Evolutionary conservation across 495 filamentous ascomycete genomes (phyloP).

Genomic region (Neurospora hispaniola): DNA sequence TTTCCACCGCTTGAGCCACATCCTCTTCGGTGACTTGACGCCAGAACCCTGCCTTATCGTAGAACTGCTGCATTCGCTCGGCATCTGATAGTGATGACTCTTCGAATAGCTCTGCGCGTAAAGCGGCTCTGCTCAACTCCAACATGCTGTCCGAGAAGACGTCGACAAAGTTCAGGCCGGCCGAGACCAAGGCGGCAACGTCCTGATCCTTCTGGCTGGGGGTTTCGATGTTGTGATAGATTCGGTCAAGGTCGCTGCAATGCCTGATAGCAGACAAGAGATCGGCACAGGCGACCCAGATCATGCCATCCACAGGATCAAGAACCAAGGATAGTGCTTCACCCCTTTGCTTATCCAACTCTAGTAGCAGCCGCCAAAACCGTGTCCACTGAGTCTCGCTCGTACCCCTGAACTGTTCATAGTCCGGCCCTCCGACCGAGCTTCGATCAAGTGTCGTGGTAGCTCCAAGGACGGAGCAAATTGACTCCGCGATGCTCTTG

Average conservation of each 20-base stretch:
- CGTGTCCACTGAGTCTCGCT: constrained; percentile 79
- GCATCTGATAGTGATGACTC: constrained; percentile 53
- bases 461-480: constrained; percentile 58
- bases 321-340: constrained; percentile 67
- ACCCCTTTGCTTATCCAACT: constrained; percentile 75
- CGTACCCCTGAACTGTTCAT: constrained; percentile 55
- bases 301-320: constrained; percentile 58
- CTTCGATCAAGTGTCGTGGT: constrained; percentile 50
- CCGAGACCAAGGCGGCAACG: constrained; percentile 40
- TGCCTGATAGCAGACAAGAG: constrained; percentile 65
- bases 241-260: constrained; percentile 65
- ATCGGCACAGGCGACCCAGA: constrained; percentile 76
- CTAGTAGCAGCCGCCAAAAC: constrained; percentile 73
- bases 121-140: constrained; percentile 45
- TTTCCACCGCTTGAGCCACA: constrained; percentile 41
- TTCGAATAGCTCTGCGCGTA: constrained; percentile 59
- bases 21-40: constrained; percentile 67
- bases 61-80: constrained; percentile 60
- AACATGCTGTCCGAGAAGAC: constrained; percentile 52
- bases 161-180: constrained; percentile 50
- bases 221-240: constrained; percentile 45
- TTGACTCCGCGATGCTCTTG: constrained; percentile 50
- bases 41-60: constrained; percentile 58
- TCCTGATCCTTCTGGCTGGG: constrained; percentile 24
- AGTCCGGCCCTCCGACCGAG: constrained; percentile 57